Evolutionary conservation across 495 filamentous ascomycete genomes (phyloP), one percentile per base, ranked within the genome.

Genomic region (Annulohypoxylon moriforme): DNA sequence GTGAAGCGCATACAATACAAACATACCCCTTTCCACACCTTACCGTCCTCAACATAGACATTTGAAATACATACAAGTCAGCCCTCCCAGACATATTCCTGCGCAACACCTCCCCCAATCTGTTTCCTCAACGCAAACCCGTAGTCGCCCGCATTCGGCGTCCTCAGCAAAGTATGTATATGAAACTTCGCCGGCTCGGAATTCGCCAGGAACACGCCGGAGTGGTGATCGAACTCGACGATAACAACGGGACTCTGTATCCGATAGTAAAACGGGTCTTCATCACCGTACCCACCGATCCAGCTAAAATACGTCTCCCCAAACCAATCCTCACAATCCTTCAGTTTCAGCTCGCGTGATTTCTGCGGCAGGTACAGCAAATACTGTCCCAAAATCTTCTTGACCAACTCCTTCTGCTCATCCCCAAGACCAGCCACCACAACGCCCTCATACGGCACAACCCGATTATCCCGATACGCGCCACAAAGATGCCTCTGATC

Each of bases 181-280:
- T 93, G 91, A 69, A 91, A 94, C 80, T 91, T 92, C 67, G 88
- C 88, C 13, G 92, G 91, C 76, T 89, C 84, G 68, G 84, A 83
- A 71, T 93, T 94, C 1, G 85, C 88, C 77, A 94, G 79, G 69
- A 93, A 94, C 9, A 93, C 91, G 3, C 91, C 92, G 9, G 89
- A 92, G 74, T 94, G 92, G 73, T 92, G 90, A 74, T 94, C 92
- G 77, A 94, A 91, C 83, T 94, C 92, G 52, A 89, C 80, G 34
- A 93, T 78, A 13, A 92, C 80, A 1, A 93, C 89, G 0, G 91
- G 91, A 69, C 86, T 92, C 79, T 93, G 91, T 16, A 94, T 84
- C 3, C 91, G 84, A 71, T 89, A 94, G 74, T 94, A 94, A 72
- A 92, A 94, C 6, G 91, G 83, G 74, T 92, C 89, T 1, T 86